A percentile compares a stretch with the other conserved stretches of the same genome.
phyloP scores from a whole-genome alignment of 371 early-diverging fungal genomes.

The Mucor lusitanicus region DNA sequence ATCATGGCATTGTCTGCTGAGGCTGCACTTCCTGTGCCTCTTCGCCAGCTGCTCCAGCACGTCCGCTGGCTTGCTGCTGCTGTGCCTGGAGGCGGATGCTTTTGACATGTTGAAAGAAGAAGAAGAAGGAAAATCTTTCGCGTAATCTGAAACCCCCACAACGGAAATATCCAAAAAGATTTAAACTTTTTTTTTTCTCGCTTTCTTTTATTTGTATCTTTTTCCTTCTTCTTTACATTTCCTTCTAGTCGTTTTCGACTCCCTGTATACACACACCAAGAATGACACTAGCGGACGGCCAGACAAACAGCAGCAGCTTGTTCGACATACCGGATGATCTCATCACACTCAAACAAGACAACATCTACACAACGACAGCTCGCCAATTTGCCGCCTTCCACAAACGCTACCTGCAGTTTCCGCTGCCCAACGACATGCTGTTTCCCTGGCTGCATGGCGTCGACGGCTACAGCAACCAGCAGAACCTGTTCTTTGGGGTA shows the following conservation, averaged over 20 bases:
- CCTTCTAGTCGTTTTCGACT: neutral
- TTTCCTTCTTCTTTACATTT: neutral
- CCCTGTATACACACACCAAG: neutral
- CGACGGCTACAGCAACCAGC: constrained; percentile 51
- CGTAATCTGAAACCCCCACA: constrained; percentile 3
- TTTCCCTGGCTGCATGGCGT: constrained; percentile 74
- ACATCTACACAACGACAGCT: constrained; percentile 12
- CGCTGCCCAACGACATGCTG: constrained; percentile 56
- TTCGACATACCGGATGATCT: constrained; percentile 7
- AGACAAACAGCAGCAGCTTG: neutral
- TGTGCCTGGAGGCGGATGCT: neutral
- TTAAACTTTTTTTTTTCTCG: constrained; percentile 5
- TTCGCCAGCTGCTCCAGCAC: constrained; percentile 27
- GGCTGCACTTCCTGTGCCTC: constrained; percentile 7
- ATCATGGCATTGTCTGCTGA: constrained; percentile 15
- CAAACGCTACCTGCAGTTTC: constrained; percentile 34
- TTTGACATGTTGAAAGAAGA: neutral
- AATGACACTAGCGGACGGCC: neutral
- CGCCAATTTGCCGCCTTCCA: constrained; percentile 3
- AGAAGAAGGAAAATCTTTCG: neutral
- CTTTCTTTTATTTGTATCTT: neutral
- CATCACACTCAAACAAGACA: constrained; percentile 1
- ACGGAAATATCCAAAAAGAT: neutral
- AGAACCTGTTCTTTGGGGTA: constrained; percentile 63
- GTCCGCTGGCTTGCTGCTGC: neutral